Evolutionary conservation across 2,329 filamentous ascomycete species (phyloP).

Genomic region (Ophiostoma tasmaniense): DNA sequence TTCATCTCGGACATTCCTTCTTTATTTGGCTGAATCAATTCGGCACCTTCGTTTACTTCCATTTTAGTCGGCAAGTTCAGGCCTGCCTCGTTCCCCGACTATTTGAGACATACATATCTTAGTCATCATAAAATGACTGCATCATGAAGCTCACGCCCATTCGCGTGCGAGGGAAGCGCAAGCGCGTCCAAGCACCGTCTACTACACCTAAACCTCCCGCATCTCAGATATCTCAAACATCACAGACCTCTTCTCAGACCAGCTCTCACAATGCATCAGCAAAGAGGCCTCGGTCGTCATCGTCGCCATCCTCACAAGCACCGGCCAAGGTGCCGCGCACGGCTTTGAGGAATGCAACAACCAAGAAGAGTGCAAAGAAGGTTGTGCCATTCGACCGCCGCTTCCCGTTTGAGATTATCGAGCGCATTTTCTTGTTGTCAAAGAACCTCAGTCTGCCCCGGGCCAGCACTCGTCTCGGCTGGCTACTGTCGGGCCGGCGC

Average conservation of each 20-base stretch:
- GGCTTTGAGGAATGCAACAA: not conserved
- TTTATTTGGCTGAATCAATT: not conserved
- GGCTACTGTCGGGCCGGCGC: constrained; percentile 34
- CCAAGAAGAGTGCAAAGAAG: not conserved
- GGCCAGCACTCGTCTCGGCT: constrained; percentile 37
- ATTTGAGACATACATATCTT: not conserved
- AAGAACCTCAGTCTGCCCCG: constrained; percentile 40
- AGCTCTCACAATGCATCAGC: not conserved
- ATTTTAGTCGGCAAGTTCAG: not conserved
- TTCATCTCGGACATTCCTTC: not conserved
- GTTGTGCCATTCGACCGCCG: constrained; percentile 21
- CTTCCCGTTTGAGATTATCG: constrained; percentile 46
- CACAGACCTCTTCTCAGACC: not conserved
- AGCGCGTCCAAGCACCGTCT: not conserved
- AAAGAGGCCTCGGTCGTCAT: constrained; percentile 8
- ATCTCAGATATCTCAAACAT: not conserved
- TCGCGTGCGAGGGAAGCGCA: constrained; percentile 39
- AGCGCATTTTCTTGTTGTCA: constrained; percentile 44
- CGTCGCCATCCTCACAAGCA: not conserved
- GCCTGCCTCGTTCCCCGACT: not conserved
- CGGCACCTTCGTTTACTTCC: not conserved
- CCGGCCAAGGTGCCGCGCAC: not conserved
- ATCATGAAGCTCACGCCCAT: constrained; percentile 43
- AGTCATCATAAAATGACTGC: not conserved
- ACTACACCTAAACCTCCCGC: not conserved